A percentile compares a stretch with the other conserved stretches of the same genome.
Conservation (phyloP, 2,329 filamentous ascomycete species). For the Calonectria pteridis region DNA sequence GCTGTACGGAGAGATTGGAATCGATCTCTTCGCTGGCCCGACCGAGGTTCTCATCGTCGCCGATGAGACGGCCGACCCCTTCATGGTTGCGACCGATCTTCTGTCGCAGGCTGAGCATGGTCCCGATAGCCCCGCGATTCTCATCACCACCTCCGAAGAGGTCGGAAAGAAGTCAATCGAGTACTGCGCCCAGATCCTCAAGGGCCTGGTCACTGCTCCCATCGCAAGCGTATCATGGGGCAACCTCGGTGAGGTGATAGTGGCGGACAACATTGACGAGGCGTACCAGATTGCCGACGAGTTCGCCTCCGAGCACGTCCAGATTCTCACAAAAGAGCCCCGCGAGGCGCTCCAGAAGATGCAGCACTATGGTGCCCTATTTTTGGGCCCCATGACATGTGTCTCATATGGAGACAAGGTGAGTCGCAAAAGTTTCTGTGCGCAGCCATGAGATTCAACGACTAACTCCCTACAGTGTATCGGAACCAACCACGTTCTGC, state of each 20-base stretch:
- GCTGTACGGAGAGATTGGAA: conserved; percentile 30
- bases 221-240: conserved; percentile 27
- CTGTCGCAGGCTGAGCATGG: conserved; percentile 22
- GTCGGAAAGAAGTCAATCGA: conserved; percentile 21
- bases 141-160: conserved; percentile 19
- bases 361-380: conserved; percentile 30
- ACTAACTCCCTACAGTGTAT: conserved; percentile 23
- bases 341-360: conserved; percentile 27
- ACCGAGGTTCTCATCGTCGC: conserved; percentile 29
- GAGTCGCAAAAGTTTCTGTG: neutral
- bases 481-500: conserved; percentile 29
- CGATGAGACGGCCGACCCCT: conserved; percentile 27
- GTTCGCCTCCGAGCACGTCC: conserved; percentile 27
- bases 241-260: conserved; percentile 25
- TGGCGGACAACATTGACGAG: conserved; percentile 22
- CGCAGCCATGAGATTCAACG: neutral
- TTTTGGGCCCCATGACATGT: conserved; percentile 25
- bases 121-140: conserved; percentile 12
- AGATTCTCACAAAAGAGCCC: conserved; percentile 26
- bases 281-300: conserved; percentile 28
- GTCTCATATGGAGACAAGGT: conserved; percentile 34
- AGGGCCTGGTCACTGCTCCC: conserved; percentile 15
- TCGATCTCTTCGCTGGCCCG: conserved; percentile 26
- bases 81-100: conserved; percentile 20
- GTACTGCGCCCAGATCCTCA: conserved; percentile 20